Evolutionary conservation across 2,329 filamentous ascomycete species (phyloP).

Genomic region (Cryoendolithus antarcticus): DNA sequence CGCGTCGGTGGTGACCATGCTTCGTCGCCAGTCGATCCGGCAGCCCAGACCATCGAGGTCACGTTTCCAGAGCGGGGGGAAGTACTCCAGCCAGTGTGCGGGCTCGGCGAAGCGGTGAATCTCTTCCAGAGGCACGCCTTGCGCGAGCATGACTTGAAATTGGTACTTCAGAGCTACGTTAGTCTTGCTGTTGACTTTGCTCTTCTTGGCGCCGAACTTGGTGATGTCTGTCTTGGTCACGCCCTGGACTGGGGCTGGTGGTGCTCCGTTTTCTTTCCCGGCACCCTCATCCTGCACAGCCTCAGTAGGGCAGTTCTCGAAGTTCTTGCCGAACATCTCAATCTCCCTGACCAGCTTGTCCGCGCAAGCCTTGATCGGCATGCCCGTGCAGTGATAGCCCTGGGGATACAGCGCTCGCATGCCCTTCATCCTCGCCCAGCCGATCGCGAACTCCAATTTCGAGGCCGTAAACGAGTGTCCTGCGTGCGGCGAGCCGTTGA

Average conservation of each 20-base stretch:
- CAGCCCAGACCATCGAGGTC: slow-evolving; percentile 77
- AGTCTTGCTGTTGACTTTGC: slow-evolving; percentile 74
- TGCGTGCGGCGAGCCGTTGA: slow-evolving; percentile 74
- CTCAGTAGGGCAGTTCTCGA: slow-evolving; percentile 62
- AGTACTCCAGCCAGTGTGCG: slow-evolving; percentile 80
- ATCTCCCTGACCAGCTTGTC: slow-evolving; percentile 91
- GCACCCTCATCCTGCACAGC: slow-evolving; percentile 33
- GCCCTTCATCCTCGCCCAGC: slow-evolving; percentile 81
- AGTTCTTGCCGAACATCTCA: slow-evolving; percentile 74
- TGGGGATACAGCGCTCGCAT: slow-evolving; percentile 79
- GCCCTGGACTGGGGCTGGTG: slow-evolving; percentile 50
- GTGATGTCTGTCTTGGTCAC: slow-evolving; percentile 66
- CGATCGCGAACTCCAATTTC: slow-evolving; percentile 86
- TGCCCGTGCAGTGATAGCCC: slow-evolving; percentile 91
- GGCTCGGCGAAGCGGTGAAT: slow-evolving; percentile 90
- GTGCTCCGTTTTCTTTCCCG: slow-evolving; percentile 16
- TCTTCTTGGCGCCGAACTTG: slow-evolving; percentile 87
- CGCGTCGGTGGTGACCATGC: slow-evolving; percentile 87
- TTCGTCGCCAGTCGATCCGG: slow-evolving; percentile 83
- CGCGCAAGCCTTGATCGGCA: slow-evolving; percentile 95
- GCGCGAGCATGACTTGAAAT: slow-evolving; percentile 85
- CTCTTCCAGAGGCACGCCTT: slow-evolving; percentile 76
- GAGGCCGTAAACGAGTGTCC: slow-evolving; percentile 85
- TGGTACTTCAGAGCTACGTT: slow-evolving; percentile 90
- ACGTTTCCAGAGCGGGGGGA: slow-evolving; percentile 66